Conservation (phyloP, 2,329 filamentous ascomycete species). For the Magnaporthiopsis rhizophila region DNA sequence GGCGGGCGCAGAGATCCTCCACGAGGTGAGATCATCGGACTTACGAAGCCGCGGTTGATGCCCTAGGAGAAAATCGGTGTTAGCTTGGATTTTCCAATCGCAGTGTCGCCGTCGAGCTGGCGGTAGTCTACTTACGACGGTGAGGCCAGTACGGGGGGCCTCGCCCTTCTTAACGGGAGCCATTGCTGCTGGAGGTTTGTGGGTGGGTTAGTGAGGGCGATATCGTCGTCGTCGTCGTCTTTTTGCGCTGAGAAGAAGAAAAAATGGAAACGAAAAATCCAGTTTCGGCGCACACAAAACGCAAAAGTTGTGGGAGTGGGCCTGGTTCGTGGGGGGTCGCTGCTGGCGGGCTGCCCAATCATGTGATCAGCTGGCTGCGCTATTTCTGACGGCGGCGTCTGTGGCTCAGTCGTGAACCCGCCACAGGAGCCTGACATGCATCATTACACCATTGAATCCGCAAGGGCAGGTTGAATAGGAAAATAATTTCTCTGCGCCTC, state of each 20-base stretch:
- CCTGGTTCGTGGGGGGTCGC: neutral
- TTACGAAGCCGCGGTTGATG: slow-evolving; percentile 46
- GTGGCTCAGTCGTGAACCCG: neutral
- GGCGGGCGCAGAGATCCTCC: slow-evolving; percentile 58
- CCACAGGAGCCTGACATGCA: neutral
- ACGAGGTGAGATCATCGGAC: slow-evolving; percentile 59
- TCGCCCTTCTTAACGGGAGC: slow-evolving; percentile 7
- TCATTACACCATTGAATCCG: too few relatives aligned
- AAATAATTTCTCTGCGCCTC: too few relatives aligned
- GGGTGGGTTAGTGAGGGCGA: neutral
- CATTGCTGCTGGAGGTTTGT: slow-evolving; percentile 6
- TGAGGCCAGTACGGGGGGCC: slow-evolving; percentile 3
- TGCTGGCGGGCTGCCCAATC: neutral
- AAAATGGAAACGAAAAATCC: neutral
- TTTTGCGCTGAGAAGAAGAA: neutral
- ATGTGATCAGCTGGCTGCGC: neutral
- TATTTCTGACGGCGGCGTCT: neutral
- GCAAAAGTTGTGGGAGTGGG: neutral
- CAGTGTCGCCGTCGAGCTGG: neutral
- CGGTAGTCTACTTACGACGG: slow-evolving; percentile 3
- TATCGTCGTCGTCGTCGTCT: neutral
- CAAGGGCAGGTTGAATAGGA: too few relatives aligned
- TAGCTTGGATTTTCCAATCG: slow-evolving; percentile 1
- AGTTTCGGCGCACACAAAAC: neutral
- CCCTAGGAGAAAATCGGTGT: slow-evolving; percentile 17